Percentiles rank a stretch among this genome's conserved stretches.
Conservation (phyloP, 169 alveolate species). For the Cryptosporidium meleagridis region DNA sequence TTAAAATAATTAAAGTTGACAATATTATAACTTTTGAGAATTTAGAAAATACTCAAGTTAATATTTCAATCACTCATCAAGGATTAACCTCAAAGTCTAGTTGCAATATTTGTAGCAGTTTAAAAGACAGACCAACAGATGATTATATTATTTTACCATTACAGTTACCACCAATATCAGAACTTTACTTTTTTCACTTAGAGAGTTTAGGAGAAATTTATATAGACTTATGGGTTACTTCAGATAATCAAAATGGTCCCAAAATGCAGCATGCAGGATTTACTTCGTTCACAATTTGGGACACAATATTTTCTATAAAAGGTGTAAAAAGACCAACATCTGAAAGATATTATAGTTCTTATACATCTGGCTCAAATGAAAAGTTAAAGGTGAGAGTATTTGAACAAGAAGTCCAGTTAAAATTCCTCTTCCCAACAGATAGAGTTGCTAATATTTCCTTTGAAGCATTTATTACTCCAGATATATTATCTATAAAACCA, state of each 20-base stretch:
- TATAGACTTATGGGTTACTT: conserved; percentile 59
- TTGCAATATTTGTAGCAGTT: neutral
- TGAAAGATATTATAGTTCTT: conserved; percentile 22
- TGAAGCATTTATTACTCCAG: conserved; percentile 72
- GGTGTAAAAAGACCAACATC: conserved; percentile 60
- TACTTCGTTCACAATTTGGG: conserved; percentile 74
- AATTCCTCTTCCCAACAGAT: conserved; percentile 68
- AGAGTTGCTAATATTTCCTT: conserved; percentile 65
- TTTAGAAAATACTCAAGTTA: conserved; percentile 27
- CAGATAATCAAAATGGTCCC: conserved; percentile 6
- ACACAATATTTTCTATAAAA: conserved; percentile 49
- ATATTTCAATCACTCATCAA: conserved; percentile 63
- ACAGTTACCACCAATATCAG: conserved; percentile 62
- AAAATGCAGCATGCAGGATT: conserved; percentile 65
- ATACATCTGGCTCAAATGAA: conserved; percentile 43
- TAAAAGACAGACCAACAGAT: neutral
- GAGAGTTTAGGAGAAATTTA: conserved; percentile 67
- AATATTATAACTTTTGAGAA: conserved; percentile 66
- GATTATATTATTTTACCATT: conserved; percentile 61
- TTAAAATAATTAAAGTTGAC: conserved; percentile 42
- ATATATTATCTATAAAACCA: conserved; percentile 36
- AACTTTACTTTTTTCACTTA: conserved; percentile 40
- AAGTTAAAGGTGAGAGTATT: conserved; percentile 42
- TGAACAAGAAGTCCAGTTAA: conserved; percentile 44
- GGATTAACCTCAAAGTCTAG: conserved; percentile 51